Base-by-base conservation (phyloP, 1,139 yeast species). In the Suhomyces bolitotheri region DNA sequence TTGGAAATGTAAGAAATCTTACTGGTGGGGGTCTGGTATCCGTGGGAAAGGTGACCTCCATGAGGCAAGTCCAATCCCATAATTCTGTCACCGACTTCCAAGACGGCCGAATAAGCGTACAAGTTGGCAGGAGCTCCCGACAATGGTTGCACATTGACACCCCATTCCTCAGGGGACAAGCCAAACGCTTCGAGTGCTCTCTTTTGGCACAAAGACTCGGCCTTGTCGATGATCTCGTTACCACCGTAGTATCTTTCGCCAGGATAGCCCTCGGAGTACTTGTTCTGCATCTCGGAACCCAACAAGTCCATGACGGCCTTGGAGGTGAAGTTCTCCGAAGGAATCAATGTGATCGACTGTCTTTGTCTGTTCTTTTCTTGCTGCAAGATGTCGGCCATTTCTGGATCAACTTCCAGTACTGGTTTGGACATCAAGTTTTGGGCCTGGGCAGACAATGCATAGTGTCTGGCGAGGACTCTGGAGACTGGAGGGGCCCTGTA, bases 161-260 rank as follows among this genome's bases (percentile, higher is more conserved):
- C 97, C 97, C 97, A 90, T 57, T 80, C 65, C 44, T 74, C 81
- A 14, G 95, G 76, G 49, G 82, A 76, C 51, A 90, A 73, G 41
- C 71, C 71, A 61, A 88, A 90, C 3, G 95, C 92, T 58, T 84
- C 83, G 43, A 90, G 72, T 24, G 97, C 97, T 65, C 97, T 80
- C 59, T 82, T 75, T 68, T 88, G 96, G 67, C 97, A 90, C 51
- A 90, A 71, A 10, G 78, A 64, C 71, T 90, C 97, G 46, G 94
- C 90, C 68, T 82, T 78, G 64, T 90, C 97, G 53, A 90, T 90
- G 64, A 82, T 81, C 68, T 90, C 90, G 62, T 90, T 90, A 61
- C 97, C 97, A 61, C 97, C 97, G 56, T 90, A 90, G 70, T 90
- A 90, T 62, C 97, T 81, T 54, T 89, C 96, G 45, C 96, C 96